phyloP scores from a whole-genome alignment of 345 rosid species.

The Gossypium ekmanianum region DNA sequence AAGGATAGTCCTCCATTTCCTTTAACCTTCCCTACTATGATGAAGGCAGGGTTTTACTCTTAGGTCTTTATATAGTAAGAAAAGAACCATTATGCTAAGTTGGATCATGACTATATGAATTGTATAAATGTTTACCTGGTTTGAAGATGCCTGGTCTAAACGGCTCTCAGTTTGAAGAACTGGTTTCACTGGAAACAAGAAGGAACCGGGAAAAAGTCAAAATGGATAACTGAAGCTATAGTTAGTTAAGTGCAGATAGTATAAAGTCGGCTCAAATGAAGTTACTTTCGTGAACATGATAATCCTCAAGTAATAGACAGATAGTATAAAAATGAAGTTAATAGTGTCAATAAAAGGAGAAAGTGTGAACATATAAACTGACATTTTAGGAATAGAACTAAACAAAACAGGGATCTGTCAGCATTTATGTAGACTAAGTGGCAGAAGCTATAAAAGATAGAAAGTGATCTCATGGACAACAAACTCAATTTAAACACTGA shows the following conservation, averaged over 20 bases:
- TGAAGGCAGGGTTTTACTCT: neutral
- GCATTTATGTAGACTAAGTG: neutral
- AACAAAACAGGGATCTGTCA: neutral
- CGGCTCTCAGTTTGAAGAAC: slow-evolving; percentile 25
- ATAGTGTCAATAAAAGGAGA: neutral
- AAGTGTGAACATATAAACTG: neutral
- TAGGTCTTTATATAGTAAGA: neutral
- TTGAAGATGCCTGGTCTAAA: slow-evolving; percentile 37
- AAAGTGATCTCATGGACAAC: neutral
- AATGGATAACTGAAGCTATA: slow-evolving; percentile 12
- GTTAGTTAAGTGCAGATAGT: neutral
- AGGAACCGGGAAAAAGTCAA: slow-evolving; percentile 6
- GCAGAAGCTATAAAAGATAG: neutral
- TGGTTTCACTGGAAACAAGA: slow-evolving; percentile 32
- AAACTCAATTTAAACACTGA: neutral
- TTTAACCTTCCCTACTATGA: neutral
- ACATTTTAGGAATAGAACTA: neutral
- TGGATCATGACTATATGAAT: neutral
- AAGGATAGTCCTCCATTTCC: neutral
- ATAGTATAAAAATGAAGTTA: neutral
- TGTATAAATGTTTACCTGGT: slow-evolving; percentile 35
- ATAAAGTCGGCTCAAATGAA: neutral
- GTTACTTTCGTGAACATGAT: neutral
- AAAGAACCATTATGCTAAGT: neutral
- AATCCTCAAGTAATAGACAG: neutral